Evolutionary conservation across 495 filamentous ascomycete species (phyloP).

Genomic region (Haplographium delicatum): DNA sequence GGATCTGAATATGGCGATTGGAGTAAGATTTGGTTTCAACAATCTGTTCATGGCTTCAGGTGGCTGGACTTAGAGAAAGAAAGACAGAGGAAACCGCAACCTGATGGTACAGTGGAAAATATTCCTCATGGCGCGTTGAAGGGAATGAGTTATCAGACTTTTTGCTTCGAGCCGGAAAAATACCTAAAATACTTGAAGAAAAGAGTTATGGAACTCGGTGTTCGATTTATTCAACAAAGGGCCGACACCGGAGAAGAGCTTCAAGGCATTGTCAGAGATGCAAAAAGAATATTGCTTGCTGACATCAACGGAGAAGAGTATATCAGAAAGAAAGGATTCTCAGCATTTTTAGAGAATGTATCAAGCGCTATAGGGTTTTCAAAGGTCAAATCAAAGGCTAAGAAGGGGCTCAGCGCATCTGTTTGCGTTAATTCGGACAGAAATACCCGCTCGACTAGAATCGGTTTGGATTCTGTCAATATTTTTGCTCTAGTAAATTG

Average conservation of each 20-base stretch:
- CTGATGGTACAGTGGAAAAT: neutral
- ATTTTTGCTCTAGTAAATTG: constrained; percentile 9
- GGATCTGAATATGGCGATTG: constrained; percentile 3
- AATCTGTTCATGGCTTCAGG: constrained; percentile 7
- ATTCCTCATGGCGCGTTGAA: constrained; percentile 1
- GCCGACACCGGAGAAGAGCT: constrained; percentile 1
- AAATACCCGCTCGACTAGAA: no score
- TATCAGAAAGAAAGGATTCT: no score
- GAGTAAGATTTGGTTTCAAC: constrained; percentile 12
- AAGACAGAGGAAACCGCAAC: neutral
- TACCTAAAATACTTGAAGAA: constrained; percentile 11
- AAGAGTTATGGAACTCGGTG: neutral
- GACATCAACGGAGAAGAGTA: no score
- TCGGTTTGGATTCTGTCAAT: neutral
- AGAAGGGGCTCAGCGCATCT: no score
- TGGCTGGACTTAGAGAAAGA: constrained; percentile 5
- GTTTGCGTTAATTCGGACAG: neutral
- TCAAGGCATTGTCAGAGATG: constrained; percentile 7
- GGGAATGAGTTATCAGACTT: constrained; percentile 12
- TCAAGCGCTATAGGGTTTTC: no score
- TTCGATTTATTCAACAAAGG: neutral
- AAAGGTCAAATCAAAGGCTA: no score
- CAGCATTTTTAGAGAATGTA: no score
- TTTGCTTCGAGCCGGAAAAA: constrained; percentile 15
- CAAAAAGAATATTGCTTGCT: no score